phyloP scores from a whole-genome alignment of 2,329 filamentous ascomycete genomes.

The Stachybotrys elegans region DNA sequence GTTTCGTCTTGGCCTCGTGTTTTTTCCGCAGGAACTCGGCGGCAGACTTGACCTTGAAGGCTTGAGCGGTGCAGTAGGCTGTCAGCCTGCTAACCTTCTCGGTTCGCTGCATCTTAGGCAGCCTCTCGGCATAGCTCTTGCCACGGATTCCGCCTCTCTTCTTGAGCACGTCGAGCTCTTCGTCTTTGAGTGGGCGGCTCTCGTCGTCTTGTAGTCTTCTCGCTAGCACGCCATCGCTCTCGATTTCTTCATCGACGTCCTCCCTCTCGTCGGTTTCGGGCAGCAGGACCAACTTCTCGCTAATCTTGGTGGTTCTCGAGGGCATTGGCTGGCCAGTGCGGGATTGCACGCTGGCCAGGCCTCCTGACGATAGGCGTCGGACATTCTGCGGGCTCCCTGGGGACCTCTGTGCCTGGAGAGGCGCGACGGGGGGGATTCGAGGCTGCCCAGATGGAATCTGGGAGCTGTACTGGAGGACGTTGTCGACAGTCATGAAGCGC shows the following conservation, averaged over 20 bases:
- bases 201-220: constrained; percentile 50
- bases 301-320: constrained; percentile 85
- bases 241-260: constrained; percentile 52
- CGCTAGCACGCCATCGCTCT: constrained; percentile 34
- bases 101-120: constrained; percentile 81
- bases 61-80: constrained; percentile 93
- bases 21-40: constrained; percentile 82
- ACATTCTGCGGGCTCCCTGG: constrained; percentile 9
- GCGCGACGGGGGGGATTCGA: constrained; percentile 58
- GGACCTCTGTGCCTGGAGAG: constrained; percentile 23
- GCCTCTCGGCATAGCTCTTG: constrained; percentile 89
- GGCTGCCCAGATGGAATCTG: constrained; percentile 94
- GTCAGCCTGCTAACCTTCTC: constrained; percentile 88
- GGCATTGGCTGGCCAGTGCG: constrained; percentile 61
- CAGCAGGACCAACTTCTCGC: constrained; percentile 91
- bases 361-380: constrained; percentile 28
- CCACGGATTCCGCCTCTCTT: constrained; percentile 59
- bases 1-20: constrained; percentile 87
- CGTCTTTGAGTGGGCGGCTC: constrained; percentile 59
- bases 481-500: constrained; percentile 86
- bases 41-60: constrained; percentile 84
- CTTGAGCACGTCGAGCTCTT: constrained; percentile 59
- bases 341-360: constrained; percentile 33
- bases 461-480: constrained; percentile 87
- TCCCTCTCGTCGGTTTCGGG: constrained; percentile 71